phyloP scores from a whole-genome alignment of 2,329 filamentous ascomycete genomes.

The Pyrenochaeta sp. region DNA sequence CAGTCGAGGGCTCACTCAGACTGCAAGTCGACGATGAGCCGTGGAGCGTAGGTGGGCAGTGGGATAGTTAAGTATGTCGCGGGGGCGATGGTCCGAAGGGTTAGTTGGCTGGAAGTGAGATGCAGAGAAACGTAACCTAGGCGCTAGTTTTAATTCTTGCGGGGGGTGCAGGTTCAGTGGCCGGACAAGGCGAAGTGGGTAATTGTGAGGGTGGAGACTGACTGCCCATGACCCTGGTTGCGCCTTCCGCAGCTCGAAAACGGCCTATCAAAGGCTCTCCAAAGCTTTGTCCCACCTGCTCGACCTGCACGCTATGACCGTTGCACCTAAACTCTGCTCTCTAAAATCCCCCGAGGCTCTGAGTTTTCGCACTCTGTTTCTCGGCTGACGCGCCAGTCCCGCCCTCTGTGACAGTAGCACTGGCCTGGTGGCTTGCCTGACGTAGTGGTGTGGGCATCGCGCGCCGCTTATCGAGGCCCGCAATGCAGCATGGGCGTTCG shows the following conservation, averaged over 20 bases:
- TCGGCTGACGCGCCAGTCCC: constrained; percentile 17
- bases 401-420: constrained; percentile 5
- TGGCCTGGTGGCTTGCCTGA: constrained; percentile 10
- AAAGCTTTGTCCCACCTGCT: constrained; percentile 5
- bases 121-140: constrained; percentile 1
- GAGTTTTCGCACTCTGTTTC: constrained; percentile 20
- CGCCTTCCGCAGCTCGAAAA: constrained; percentile 14
- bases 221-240: constrained; percentile 12
- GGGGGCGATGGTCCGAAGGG: background rate
- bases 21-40: constrained; percentile 5
- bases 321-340: constrained; percentile 13
- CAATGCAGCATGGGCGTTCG: background rate
- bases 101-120: constrained; percentile 1
- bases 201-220: constrained; percentile 1
- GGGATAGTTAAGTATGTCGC: constrained; percentile 14
- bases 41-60: constrained; percentile 3
- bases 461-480: background rate
- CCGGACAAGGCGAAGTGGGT: constrained; percentile 20
- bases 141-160: constrained; percentile 20
- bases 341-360: constrained; percentile 6
- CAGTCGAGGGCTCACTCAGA: background rate
- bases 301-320: constrained; percentile 21
- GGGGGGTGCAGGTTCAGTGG: constrained; percentile 24
- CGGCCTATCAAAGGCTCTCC: constrained; percentile 25
- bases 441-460: constrained; percentile 10